These are phyloP conservation scores for Coemansia sp. DNA, from an alignment of 192 early-diverging fungal genomes.

Conservation along the genomic window DNA sequence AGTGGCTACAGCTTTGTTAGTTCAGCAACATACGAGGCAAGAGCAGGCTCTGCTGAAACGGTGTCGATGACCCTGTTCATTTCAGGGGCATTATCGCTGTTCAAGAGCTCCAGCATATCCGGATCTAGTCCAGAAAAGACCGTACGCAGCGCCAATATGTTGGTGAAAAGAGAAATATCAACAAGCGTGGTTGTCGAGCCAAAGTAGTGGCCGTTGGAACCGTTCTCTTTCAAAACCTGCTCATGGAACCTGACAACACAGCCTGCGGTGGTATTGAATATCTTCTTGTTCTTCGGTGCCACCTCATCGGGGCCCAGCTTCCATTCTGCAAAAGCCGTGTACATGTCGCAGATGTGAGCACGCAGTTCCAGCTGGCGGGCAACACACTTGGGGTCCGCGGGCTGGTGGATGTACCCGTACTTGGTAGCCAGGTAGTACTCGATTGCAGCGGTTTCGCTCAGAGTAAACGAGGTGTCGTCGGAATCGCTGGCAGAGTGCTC, in stretches of 20 bases:
- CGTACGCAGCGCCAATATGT: neutral
- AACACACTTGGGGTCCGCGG: conserved; percentile 16
- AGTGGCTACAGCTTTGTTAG: neutral
- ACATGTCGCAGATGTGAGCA: conserved; percentile 18
- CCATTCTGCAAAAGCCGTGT: neutral
- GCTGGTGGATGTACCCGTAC: conserved; percentile 32
- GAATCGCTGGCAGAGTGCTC: conserved; percentile 14
- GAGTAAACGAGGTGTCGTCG: conserved; percentile 9
- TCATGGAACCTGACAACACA: conserved; percentile 46
- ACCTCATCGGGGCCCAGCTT: neutral
- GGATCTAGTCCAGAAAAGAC: neutral
- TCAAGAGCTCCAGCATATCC: neutral
- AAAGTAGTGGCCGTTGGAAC: conserved; percentile 59
- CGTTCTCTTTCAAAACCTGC: conserved; percentile 50
- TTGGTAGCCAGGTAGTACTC: conserved; percentile 54
- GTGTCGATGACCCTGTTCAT: conserved; percentile 5
- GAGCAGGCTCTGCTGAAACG: neutral
- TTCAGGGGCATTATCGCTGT: neutral
- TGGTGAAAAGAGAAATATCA: conserved; percentile 22
- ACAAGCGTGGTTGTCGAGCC: conserved; percentile 44
- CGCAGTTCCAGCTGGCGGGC: conserved; percentile 31
- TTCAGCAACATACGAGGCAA: neutral
- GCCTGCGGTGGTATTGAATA: conserved; percentile 13
- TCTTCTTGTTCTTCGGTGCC: neutral
- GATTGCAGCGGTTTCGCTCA: conserved; percentile 53